Evolutionary conservation across 257 asterid genomes (phyloP), one percentile per base, ranked within the genome.

Genomic region (Nemophila menziesii): DNA sequence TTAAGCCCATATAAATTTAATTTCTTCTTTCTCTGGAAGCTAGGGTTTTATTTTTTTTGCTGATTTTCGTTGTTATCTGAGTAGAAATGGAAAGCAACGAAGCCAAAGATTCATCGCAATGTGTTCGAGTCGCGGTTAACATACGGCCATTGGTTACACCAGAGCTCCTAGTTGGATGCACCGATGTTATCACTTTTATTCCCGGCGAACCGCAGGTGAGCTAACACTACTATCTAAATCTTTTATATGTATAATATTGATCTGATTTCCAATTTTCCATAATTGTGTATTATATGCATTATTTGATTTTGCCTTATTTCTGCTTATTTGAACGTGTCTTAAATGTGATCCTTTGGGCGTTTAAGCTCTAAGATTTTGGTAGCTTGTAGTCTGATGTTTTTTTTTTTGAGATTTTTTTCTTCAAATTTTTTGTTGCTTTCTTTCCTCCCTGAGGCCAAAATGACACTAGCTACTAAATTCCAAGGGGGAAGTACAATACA

Each of bases 151-250:
- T 89, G 4, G 92, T 89, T 29, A 89, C 98, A 5, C 22, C 92
- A 0, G 98, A 89, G 92, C 94, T 89, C 40, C 75, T 89, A 2
- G 69, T 74, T 33, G 94, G 95, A 11, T 89, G 95, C 49, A 84
- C 98, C 0, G 98, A 89, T 48, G 81, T 95, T 62, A 54, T 84
- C 16, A 73, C 94, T 0, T 90, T 80, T 4, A 70, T 68, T 23
- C 93, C 98, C 1, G 65, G 74, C 1, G 76, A 80, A 43, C 77
- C 80, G 16, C 98, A 89, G 98, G 98, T 89, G 20, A 47, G 23
- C 5, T 9, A 46, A 11, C 54, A 22, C n/a, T 2, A 27, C 38
- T 6, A 11, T 21, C 5, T 33, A 5, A 2, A 12, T 19, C 2
- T n/a, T n/a, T n/a, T n/a, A n/a, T n/a, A n/a, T n/a, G n/a, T n/a